phyloP scores from a whole-genome alignment of 257 asterid species.

The Ajuga chamaepitys region DNA sequence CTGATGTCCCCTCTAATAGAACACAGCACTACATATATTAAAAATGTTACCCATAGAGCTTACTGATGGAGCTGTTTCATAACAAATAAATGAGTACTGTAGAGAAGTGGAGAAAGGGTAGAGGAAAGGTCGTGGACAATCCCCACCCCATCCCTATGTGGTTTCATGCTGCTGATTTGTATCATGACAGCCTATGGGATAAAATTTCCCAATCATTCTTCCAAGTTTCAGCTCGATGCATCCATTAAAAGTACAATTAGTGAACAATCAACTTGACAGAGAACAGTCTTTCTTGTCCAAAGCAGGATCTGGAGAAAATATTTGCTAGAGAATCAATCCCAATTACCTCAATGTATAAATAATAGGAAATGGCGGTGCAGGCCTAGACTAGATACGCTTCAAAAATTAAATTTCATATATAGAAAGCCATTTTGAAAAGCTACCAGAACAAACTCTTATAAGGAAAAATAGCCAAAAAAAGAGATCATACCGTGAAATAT shows the following conservation, averaged over 20 bases:
- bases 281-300: neutral
- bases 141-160: neutral
- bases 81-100: constrained; percentile 3
- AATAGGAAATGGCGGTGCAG: neutral
- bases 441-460: neutral
- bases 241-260: neutral
- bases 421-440: neutral
- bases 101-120: neutral
- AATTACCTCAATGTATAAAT: neutral
- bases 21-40: neutral
- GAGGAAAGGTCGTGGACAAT: neutral
- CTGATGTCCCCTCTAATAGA: too few relatives aligned
- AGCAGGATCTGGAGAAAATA: neutral
- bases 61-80: neutral
- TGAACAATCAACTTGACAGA: neutral
- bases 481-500: constrained; percentile 58
- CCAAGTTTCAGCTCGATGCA: neutral
- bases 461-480: constrained; percentile 4
- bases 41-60: neutral
- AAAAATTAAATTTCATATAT: neutral
- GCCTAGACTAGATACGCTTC: neutral
- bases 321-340: neutral
- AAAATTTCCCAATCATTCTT: neutral
- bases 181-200: neutral
- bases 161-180: neutral